A percentile compares a stretch with the other conserved stretches of the same genome.
Evolutionary conservation across 345 rosid genomes (phyloP).

Genomic region (Pistacia atlantica): DNA sequence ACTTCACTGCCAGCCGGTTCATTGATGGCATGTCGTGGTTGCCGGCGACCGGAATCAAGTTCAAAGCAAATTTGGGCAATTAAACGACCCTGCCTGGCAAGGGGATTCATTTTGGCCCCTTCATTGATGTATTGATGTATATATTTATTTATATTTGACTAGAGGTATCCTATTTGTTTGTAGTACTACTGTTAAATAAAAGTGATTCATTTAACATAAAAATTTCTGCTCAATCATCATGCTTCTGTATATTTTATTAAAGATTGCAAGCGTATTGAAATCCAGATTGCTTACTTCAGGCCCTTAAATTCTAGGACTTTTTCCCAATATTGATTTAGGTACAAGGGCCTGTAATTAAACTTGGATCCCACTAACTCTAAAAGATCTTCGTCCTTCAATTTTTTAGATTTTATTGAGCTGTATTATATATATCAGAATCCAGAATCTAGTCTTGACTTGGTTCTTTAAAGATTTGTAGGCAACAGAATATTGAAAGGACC

Average conservation of each 20-base stretch:
- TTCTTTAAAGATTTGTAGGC: neutral
- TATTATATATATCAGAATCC: too few relatives aligned
- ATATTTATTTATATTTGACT: neutral
- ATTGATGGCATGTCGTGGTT: slow-evolving; percentile 71
- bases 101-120: neutral
- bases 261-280: neutral
- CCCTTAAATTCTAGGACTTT: neutral
- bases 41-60: slow-evolving; percentile 62
- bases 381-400: neutral
- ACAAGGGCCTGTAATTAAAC: neutral
- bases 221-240: neutral
- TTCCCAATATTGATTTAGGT: neutral
- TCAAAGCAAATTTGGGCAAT: slow-evolving; percentile 56
- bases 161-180: slow-evolving; percentile 1
- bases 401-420: neutral
- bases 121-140: neutral
- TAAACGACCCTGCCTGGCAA: neutral
- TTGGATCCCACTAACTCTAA: slow-evolving; percentile 4
- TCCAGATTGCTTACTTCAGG: neutral
- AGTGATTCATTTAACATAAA: neutral
- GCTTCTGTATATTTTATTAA: too few relatives aligned
- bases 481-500: neutral
- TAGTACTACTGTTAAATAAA: too few relatives aligned
- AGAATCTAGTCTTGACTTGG: neutral
- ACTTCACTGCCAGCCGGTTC: slow-evolving; percentile 62